Evolutionary conservation across 2,329 filamentous ascomycete species (phyloP), one percentile per base, ranked within the genome.

Genomic region (Aspergillus ibericus): DNA sequence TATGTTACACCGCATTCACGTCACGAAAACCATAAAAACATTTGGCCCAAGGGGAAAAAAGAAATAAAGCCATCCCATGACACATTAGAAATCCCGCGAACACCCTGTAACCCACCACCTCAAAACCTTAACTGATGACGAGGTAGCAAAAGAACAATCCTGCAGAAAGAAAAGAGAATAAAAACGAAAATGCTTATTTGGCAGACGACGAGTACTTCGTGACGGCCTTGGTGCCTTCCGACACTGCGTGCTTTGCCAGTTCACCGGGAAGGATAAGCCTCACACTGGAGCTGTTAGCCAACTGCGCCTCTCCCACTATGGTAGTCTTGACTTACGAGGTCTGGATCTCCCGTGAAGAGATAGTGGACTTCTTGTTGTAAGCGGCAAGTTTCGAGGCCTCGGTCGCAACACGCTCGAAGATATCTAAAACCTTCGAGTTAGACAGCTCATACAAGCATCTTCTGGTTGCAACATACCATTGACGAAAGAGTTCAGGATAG

Each of bases 351-450:
- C 95, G 90, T 69, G 95, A 98, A 55, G 93, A 98, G 82, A 99
- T 99, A 78, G 95, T 99, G 53, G 93, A 98, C 87, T 99, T 99
- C 90, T 98, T 99, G 90, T 99, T 99, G 87, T 99, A 99, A 66
- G 95, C 95, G 70, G 95, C 95, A 63, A 99, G 89, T 89, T 99
- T 99, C 78, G 92, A 96, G 53, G 95, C 95, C 83, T 99, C 95
- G 60, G 95, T 97, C 67, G 95, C 95, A 71, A 99, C 93, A 72
- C 95, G 93, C 89, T 99, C 95, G 80, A 99, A 99, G 79, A 99
- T 99, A 75, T 99, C 92, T 95, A 62, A n/a, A 38, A 56, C 4
- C 22, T 9, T n/a, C n/a, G n/a, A n/a, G 57, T 40, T 44, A 51
- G 10, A 55, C 38, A 42, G 22, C 32, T 16, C 50, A 13, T 7